Evolutionary conservation across 2,329 filamentous ascomycete species (phyloP), one percentile per base, ranked within the genome.

Genomic region (Colletotrichum siamense): DNA sequence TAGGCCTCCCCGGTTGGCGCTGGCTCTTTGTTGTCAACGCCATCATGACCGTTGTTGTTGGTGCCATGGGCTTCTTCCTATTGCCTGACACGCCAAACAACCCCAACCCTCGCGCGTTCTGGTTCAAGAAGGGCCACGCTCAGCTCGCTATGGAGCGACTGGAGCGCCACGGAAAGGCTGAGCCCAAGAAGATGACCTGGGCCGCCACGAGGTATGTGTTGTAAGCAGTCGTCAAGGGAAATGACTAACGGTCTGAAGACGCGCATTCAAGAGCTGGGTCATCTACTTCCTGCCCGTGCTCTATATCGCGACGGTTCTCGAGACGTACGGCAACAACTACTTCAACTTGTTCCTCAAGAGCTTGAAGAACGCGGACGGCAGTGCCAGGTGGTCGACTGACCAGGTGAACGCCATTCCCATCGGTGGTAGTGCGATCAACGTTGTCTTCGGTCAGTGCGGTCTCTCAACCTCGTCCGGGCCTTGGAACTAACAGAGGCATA

Each of bases 1-100:
- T 79, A 82, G 6, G 76, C 22, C 85, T 89, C 79, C 82, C 87
- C 0, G 85, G 84, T 0, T 87, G 81, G 81, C 82, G 83, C 30
- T 87, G 85, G 85, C 81, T 87, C 7, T 87, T 87, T 69, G 80
- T 87, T 39, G 83, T 87, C 74, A 85, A 86, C 74, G 84, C 84
- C 39, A 77, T 81, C 26, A 77, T 76, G 8, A 79, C 80, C 32
- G 73, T 81, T 13, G 76, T 78, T 4, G 79, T 81, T n/a, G 68
- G 71, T 22, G 77, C 76, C 34, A 15, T 69, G 64, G 77, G 71
- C n/a, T 78, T 77, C 28, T 39, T 75, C 15, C 69, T 78, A 6
- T 75, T 79, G 28, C 71, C 76, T 34, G 72, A 76, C n/a, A 64
- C 79, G 6, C 76, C 76, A 8, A 70, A 75, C 18, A 84, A 85